Percentiles rank a stretch among this genome's conserved stretches.
Evolutionary conservation across 805 yeast genomes (phyloP).

Genomic region (Barnettozyma pratensis): DNA sequence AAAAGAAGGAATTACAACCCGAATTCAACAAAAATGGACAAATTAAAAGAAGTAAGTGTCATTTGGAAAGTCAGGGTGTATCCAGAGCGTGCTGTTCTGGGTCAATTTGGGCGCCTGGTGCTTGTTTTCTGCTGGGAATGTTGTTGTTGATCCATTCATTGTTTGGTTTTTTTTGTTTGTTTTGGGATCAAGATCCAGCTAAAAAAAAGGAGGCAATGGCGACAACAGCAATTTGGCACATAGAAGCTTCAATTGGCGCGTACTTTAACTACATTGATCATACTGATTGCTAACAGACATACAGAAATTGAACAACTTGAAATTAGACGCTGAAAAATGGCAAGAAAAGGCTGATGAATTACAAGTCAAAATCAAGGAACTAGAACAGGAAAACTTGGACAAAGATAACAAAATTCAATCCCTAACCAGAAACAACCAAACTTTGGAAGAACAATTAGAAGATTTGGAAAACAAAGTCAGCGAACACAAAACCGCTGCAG

Average conservation of each 20-base stretch:
- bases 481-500: conserved; percentile 81
- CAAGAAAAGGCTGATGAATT: conserved; percentile 94
- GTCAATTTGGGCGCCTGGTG: neutral
- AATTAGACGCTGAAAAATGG: conserved; percentile 94
- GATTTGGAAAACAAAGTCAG: conserved; percentile 62
- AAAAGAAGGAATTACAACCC: neutral
- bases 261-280: neutral
- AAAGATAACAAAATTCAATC: conserved; percentile 95
- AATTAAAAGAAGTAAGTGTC: conserved; percentile 22
- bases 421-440: conserved; percentile 85
- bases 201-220: conserved; percentile 1
- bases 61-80: neutral
- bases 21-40: conserved; percentile 16
- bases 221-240: neutral
- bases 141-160: neutral
- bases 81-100: neutral
- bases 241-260: neutral
- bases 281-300: conserved; percentile 10
- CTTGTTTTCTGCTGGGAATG: neutral
- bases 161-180: neutral
- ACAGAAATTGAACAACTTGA: conserved; percentile 81
- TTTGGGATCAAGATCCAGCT: neutral
- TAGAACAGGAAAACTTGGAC: conserved; percentile 88
- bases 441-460: conserved; percentile 79
- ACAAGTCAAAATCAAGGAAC: conserved; percentile 70